Evolutionary conservation across 441 rosid species (phyloP), one percentile per base, ranked within the genome.

Genomic region (Jatropha podagrica): DNA sequence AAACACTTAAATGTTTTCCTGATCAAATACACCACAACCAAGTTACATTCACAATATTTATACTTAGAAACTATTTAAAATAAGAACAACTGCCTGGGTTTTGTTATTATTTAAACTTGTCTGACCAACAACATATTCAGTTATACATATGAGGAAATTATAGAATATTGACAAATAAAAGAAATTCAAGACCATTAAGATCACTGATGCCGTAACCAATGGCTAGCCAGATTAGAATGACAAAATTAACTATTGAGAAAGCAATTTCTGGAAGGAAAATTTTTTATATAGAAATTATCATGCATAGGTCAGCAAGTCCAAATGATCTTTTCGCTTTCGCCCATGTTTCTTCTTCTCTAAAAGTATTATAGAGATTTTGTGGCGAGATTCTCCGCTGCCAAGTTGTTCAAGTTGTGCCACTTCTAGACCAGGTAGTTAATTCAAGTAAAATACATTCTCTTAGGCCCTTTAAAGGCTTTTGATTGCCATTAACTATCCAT

Each of bases 1-100:
- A 18, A 72, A 26, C 44, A 49, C 58, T 14, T 44, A 65, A 68
- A 51, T 40, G 4, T 26, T 26, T 54, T 56, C 68, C 80, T 67
- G 52, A 60, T 67, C 46, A 46, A 64, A 41, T 27, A 63, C 14
- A 68, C 54, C 10, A 66, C 46, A 48, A 38, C 55, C 40, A 65
- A 69, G 48, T 54, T 65, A 67, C 10, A 60, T 61, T 42, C 46
- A 17, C 66, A 74, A 42, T 59, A 20, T 13, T 46, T 20, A 20
- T 58, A 20, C 6, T 58, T 58, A 18, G 20, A 55, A 55, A 59
- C 62, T 6, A 23, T 23, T 4, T 58, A 58, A 58, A 9, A 23
- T 8, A 23, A 18, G 14, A 56, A n/a, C 8, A 9, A 58, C 62
- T 8, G 5, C 1, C 62, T 8, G 14, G 11, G 27, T 56, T 56